Evolutionary conservation across 495 filamentous ascomycete genomes (phyloP).

Genomic region (Glutinoglossum americanum): DNA sequence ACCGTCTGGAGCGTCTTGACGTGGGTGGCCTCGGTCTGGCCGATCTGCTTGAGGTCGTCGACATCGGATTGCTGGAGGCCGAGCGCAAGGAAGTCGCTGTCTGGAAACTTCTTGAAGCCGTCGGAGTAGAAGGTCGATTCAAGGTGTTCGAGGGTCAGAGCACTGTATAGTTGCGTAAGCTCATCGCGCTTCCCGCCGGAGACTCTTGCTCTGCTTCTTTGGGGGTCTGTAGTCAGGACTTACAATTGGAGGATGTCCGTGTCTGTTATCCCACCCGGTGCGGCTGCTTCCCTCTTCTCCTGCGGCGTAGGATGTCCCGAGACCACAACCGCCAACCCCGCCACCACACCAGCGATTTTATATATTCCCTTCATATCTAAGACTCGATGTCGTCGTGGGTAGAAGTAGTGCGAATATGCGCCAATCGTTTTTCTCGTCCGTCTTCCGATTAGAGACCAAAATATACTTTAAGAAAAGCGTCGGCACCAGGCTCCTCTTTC

Average conservation of each 20-base stretch:
- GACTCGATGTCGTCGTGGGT: background rate
- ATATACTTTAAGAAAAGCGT: background rate
- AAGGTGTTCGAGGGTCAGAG: constrained; percentile 42
- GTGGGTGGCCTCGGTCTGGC: constrained; percentile 32
- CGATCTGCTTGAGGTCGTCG: constrained; percentile 27
- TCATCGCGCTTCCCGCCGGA: too few species aligned
- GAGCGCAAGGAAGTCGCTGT: constrained; percentile 32
- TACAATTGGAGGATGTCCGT: constrained; percentile 55
- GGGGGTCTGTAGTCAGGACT: constrained; percentile 10
- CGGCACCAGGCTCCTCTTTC: background rate
- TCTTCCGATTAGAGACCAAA: background rate
- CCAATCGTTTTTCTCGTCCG: background rate
- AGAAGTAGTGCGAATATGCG: background rate
- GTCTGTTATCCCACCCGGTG: constrained; percentile 31
- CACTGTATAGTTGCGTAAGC: constrained; percentile 20
- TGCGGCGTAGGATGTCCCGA: background rate
- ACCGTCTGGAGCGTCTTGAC: constrained; percentile 31
- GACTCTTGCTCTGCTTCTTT: background rate
- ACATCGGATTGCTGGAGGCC: constrained; percentile 28
- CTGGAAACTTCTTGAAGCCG: constrained; percentile 36
- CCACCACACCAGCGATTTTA: background rate
- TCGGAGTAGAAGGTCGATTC: constrained; percentile 39
- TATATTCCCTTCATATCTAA: background rate
- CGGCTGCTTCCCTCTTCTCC: constrained; percentile 10
- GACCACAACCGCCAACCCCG: background rate